Evolutionary conservation across 352 stramenopile genomes (phyloP).

Genomic region (Elongisporangium undulatum): DNA sequence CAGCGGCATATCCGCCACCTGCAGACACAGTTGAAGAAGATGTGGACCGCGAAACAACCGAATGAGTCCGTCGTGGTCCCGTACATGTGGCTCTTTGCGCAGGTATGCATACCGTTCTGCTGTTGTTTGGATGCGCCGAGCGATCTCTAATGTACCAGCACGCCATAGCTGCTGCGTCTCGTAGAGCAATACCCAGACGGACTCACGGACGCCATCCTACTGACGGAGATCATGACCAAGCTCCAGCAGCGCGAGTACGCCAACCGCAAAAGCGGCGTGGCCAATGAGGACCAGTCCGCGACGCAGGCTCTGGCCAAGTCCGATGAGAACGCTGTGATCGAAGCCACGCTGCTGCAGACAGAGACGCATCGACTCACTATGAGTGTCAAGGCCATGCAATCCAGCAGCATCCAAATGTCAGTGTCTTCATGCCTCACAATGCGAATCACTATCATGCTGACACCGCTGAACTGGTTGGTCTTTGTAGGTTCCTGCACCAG

Average conservation of each 20-base stretch:
- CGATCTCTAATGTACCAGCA: slow-evolving; percentile 1
- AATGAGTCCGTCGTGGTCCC: slow-evolving; percentile 17
- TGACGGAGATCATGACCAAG: slow-evolving; percentile 52
- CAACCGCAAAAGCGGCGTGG: not conserved
- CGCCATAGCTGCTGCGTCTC: slow-evolving; percentile 33
- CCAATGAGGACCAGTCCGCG: slow-evolving; percentile 11
- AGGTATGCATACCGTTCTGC: slow-evolving; percentile 21
- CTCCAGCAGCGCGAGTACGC: slow-evolving; percentile 26
- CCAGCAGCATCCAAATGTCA: slow-evolving; percentile 21
- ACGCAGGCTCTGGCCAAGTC: slow-evolving; percentile 27
- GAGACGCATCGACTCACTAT: slow-evolving; percentile 36
- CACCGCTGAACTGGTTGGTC: not conserved
- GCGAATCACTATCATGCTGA: too few relatives aligned
- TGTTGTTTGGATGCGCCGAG: not conserved
- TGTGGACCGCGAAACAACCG: slow-evolving; percentile 33
- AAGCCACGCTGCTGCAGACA: slow-evolving; percentile 24
- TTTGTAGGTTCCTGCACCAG: slow-evolving; percentile 57
- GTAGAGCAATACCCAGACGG: slow-evolving; percentile 66
- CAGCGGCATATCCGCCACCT: slow-evolving; percentile 37
- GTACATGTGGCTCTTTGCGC: slow-evolving; percentile 57
- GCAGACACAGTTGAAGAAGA: slow-evolving; percentile 29
- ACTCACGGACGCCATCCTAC: slow-evolving; percentile 51
- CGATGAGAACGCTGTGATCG: slow-evolving; percentile 30
- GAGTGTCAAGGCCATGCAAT: slow-evolving; percentile 13
- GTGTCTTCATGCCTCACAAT: slow-evolving; percentile 1